phyloP scores from a whole-genome alignment of 169 alveolate species.

The Babesia ovis region DNA sequence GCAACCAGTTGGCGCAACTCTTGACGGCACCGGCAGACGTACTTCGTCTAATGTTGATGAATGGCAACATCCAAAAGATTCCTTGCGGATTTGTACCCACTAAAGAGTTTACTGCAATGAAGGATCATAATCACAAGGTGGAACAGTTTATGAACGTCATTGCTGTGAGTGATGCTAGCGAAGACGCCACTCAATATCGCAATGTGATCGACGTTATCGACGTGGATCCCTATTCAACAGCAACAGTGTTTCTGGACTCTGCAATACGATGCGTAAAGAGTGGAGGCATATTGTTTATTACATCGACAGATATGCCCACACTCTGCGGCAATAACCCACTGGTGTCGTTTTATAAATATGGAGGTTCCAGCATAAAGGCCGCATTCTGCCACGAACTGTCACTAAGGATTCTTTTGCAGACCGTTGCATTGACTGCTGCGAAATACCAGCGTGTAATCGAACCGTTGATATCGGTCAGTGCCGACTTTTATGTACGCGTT shows the following conservation, averaged over 20 bases:
- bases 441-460: slow-evolving; percentile 85
- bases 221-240: slow-evolving; percentile 94
- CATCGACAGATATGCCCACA: slow-evolving; percentile 96
- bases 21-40: slow-evolving; percentile 62
- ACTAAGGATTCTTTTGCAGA: slow-evolving; percentile 84
- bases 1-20: slow-evolving; percentile 61
- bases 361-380: slow-evolving; percentile 86
- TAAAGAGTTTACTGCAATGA: slow-evolving; percentile 5
- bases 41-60: slow-evolving; percentile 49
- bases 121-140: slow-evolving; percentile 35
- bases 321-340: slow-evolving; percentile 93
- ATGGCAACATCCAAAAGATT: slow-evolving; percentile 38
- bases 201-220: slow-evolving; percentile 82
- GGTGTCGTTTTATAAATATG: slow-evolving; percentile 91
- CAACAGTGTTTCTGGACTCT: slow-evolving; percentile 89
- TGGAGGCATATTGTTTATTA: slow-evolving; percentile 89
- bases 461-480: slow-evolving; percentile 89
- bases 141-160: slow-evolving; percentile 24
- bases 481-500: slow-evolving; percentile 91
- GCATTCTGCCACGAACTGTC: slow-evolving; percentile 90
- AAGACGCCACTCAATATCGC: slow-evolving; percentile 18
- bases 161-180: slow-evolving; percentile 18
- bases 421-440: slow-evolving; percentile 87
- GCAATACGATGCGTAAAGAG: slow-evolving; percentile 87
- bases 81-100: slow-evolving; percentile 45